Conservation (phyloP, 2,329 filamentous ascomycete genomes). For the Aphanoascus verrucosus region DNA sequence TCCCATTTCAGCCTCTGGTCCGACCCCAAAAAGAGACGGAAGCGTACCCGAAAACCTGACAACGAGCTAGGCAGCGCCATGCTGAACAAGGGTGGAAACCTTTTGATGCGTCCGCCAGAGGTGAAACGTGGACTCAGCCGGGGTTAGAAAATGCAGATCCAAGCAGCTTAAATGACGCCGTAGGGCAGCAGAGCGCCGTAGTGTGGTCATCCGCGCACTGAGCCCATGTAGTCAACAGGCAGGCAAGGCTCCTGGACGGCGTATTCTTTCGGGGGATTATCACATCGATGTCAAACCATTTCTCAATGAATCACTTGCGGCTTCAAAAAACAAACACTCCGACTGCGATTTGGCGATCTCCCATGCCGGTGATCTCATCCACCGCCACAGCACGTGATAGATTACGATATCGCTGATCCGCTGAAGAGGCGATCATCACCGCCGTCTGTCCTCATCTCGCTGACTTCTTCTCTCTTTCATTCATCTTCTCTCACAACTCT, state of each 20-base stretch:
- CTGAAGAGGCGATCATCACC: not conserved
- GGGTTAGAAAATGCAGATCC: constrained; percentile 4
- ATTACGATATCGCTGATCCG: not conserved
- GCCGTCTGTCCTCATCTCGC: not conserved
- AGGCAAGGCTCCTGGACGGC: not conserved
- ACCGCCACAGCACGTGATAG: constrained; percentile 7
- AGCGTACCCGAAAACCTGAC: not conserved
- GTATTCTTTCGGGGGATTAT: not conserved
- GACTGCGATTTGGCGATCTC: not conserved
- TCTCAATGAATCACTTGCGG: not conserved
- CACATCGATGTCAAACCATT: not conserved
- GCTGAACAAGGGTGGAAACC: not conserved
- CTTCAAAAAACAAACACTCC: not conserved
- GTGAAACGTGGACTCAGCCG: constrained; percentile 10
- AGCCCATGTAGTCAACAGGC: not conserved
- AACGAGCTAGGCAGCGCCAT: not conserved
- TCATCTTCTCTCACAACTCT: not conserved
- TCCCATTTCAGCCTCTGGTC: not conserved
- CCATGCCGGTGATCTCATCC: constrained; percentile 8
- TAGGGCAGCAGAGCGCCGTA: constrained; percentile 1
- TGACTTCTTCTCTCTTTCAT: not conserved
- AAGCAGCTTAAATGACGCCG: not conserved
- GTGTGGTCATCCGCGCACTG: not conserved
- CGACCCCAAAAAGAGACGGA: not conserved
- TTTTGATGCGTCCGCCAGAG: constrained; percentile 5